Conservation (phyloP, 495 filamentous ascomycete species). For the Aspergillus cavernicola region DNA sequence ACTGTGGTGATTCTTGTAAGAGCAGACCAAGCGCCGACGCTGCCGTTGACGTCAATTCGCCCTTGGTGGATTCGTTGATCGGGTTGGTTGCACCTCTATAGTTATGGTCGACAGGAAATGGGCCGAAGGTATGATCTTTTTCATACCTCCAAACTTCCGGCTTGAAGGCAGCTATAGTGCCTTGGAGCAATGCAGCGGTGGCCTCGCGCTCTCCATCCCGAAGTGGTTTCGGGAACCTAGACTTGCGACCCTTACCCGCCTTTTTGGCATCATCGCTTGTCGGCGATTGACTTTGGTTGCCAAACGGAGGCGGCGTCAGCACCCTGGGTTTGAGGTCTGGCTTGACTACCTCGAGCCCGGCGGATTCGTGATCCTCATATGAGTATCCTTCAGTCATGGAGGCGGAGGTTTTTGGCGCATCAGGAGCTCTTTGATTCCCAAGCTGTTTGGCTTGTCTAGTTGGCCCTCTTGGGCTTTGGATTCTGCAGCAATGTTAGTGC, state of each 20-base stretch:
- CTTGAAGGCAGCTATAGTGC: constrained; percentile 14
- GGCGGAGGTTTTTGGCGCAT: constrained; percentile 34
- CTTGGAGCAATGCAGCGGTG: constrained; percentile 29
- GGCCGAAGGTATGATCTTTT: neutral
- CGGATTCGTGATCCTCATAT: constrained; percentile 47
- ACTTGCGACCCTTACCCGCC: constrained; percentile 13
- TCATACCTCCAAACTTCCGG: neutral
- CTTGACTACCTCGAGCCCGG: constrained; percentile 18
- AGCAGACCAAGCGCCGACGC: neutral
- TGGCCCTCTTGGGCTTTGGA: constrained; percentile 4
- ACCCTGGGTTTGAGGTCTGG: constrained; percentile 24
- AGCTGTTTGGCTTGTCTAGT: neutral
- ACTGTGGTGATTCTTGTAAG: no score
- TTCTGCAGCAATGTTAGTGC: neutral
- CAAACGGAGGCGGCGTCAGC: constrained; percentile 29
- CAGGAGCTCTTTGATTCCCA: constrained; percentile 19
- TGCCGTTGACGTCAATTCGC: neutral
- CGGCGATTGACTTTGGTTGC: constrained; percentile 1
- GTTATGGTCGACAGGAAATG: neutral
- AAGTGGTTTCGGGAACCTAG: constrained; percentile 22
- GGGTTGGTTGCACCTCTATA: neutral
- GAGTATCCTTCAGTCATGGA: constrained; percentile 38
- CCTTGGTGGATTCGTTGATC: neutral
- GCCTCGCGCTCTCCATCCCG: constrained; percentile 27
- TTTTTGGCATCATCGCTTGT: neutral